These are phyloP conservation scores for Colletotrichum sidae DNA, from an alignment of 2,329 filamentous ascomycete species.

Conservation along the genomic window DNA sequence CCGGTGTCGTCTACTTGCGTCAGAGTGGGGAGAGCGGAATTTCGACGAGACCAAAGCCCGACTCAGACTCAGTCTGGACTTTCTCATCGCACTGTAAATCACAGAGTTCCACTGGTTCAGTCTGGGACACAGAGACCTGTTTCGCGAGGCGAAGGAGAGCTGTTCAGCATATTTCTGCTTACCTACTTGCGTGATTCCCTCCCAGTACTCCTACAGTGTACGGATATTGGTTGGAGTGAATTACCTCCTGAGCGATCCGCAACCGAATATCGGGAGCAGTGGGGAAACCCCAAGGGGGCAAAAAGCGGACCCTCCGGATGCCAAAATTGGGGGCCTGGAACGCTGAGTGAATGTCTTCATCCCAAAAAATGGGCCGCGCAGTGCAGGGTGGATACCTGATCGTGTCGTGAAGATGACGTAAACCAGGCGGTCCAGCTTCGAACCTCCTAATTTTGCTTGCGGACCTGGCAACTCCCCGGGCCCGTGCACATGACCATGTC, in stretches of 20 bases:
- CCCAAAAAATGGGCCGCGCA: slow-evolving; percentile 16
- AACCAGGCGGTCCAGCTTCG: not conserved
- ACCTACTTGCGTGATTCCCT: no score
- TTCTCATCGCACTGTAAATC: no score
- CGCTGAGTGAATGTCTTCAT: slow-evolving; percentile 17
- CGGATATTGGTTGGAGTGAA: no score
- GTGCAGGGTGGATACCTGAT: slow-evolving; percentile 10
- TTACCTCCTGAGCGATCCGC: not conserved
- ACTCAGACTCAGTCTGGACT: no score
- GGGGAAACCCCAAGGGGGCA: not conserved
- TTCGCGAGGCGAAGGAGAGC: no score
- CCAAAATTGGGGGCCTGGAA: slow-evolving; percentile 14
- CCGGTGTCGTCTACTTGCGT: no score
- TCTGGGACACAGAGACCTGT: no score
- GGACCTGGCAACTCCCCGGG: slow-evolving; percentile 33
- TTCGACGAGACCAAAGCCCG: no score
- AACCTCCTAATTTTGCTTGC: slow-evolving; percentile 14
- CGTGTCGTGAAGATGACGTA: slow-evolving; percentile 32
- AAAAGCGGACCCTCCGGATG: slow-evolving; percentile 29
- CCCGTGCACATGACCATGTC: slow-evolving; percentile 34
- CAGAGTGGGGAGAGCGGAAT: no score
- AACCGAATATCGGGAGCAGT: not conserved
- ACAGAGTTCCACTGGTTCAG: no score
- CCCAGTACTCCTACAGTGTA: no score
- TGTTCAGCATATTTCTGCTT: no score